phyloP scores from a whole-genome alignment of 768 basidiomycete genomes.

The Russula foetens region DNA sequence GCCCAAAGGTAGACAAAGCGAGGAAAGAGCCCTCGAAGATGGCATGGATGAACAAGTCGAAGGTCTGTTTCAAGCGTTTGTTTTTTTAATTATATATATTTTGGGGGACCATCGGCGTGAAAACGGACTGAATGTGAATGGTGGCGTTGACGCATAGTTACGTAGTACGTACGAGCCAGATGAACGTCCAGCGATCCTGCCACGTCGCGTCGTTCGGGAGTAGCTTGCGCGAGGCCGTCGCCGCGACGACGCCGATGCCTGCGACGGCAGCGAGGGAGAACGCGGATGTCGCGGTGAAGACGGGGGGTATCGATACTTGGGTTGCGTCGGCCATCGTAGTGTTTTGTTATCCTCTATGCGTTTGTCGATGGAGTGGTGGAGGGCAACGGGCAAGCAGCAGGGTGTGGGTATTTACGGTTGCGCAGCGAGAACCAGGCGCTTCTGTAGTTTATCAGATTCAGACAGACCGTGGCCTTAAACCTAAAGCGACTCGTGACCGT shows the following conservation, averaged over 20 bases:
- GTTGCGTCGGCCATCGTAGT: neutral
- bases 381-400: no score
- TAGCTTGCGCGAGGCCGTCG: conserved; percentile 42
- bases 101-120: neutral
- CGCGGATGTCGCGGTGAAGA: conserved; percentile 55
- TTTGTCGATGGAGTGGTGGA: no score
- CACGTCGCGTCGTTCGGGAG: conserved; percentile 56
- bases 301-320: conserved; percentile 18
- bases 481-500: no score
- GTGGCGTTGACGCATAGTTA: no score
- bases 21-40: conserved; percentile 75
- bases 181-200: conserved; percentile 63
- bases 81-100: no score
- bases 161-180: conserved; percentile 59
- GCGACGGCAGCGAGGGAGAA: conserved; percentile 56
- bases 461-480: no score
- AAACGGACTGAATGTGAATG: no score
- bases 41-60: conserved; percentile 77
- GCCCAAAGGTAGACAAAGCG: conserved; percentile 66
- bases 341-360: neutral
- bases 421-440: no score
- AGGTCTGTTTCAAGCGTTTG: conserved; percentile 39
- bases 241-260: conserved; percentile 42
- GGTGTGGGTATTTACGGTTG: no score
- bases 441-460: no score